Evolutionary conservation across 192 early-diverging fungal species (phyloP).

Genomic region (Allomyces macrogynus): DNA sequence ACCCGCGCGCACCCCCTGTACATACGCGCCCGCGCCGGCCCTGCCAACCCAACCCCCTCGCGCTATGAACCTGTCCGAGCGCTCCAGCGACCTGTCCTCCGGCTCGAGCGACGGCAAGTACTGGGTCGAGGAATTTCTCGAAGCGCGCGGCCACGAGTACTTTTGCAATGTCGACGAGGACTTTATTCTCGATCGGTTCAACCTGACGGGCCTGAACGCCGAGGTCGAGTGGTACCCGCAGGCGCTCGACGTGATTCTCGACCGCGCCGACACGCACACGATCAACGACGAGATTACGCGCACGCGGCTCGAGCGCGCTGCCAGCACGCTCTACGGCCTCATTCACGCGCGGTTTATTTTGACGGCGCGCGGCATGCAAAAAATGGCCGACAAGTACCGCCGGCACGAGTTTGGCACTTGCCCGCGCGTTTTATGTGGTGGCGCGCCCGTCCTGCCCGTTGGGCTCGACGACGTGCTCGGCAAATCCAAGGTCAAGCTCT

Average conservation of each 20-base stretch:
- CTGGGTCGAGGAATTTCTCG: constrained; percentile 92
- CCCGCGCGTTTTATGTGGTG: constrained; percentile 77
- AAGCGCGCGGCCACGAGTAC: constrained; percentile 83
- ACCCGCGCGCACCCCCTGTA: too few relatives aligned
- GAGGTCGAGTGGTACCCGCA: constrained; percentile 81
- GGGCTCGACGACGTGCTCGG: constrained; percentile 73
- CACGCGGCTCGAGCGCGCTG: constrained; percentile 66
- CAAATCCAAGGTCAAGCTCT: constrained; percentile 74
- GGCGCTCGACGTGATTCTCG: constrained; percentile 83
- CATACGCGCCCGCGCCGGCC: too few relatives aligned
- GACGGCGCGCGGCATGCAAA: constrained; percentile 70
- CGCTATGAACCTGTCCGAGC: too few relatives aligned
- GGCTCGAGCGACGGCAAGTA: constrained; percentile 13
- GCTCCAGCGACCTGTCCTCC: background rate
- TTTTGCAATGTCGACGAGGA: constrained; percentile 98
- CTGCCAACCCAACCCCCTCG: too few relatives aligned
- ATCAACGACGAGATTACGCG: constrained; percentile 41
- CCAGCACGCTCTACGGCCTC: constrained; percentile 87
- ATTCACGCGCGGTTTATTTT: constrained; percentile 94
- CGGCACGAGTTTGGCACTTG: constrained; percentile 90
- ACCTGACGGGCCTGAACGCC: constrained; percentile 74
- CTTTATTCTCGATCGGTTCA: constrained; percentile 92
- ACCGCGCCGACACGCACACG: constrained; percentile 39
- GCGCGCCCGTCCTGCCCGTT: constrained; percentile 73
- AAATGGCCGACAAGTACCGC: constrained; percentile 94